A percentile compares a stretch with the other conserved stretches of the same genome.
Conservation (phyloP, 2,329 filamentous ascomycete genomes). For the Stachybotrys elegans region DNA sequence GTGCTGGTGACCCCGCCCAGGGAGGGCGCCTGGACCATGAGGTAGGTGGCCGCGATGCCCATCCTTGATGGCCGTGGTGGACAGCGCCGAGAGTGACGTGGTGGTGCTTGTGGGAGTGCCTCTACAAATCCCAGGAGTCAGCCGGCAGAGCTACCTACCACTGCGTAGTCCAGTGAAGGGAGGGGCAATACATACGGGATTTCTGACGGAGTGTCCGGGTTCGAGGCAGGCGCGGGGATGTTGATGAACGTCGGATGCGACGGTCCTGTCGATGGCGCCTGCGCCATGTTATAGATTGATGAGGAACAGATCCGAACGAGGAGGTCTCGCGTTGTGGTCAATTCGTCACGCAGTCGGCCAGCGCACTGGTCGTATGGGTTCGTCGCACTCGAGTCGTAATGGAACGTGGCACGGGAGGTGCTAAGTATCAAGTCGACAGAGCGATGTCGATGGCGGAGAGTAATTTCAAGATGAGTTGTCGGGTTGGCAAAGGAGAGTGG, state of each 20-base stretch:
- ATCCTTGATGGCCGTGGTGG: constrained; percentile 93
- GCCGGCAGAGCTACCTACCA: constrained; percentile 1
- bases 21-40: constrained; percentile 36
- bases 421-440: too few species aligned
- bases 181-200: constrained; percentile 64
- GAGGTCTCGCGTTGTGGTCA: too few species aligned
- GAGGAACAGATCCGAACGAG: constrained; percentile 4
- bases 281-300: constrained; percentile 26
- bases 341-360: not conserved
- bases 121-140: constrained; percentile 37
- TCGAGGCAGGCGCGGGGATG: constrained; percentile 75
- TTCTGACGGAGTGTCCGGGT: constrained; percentile 82
- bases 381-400: too few species aligned
- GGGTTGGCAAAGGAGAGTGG: too few species aligned
- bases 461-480: too few species aligned
- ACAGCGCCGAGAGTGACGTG: constrained; percentile 85
- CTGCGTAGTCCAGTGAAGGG: constrained; percentile 2
- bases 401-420: too few species aligned
- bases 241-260: constrained; percentile 69
- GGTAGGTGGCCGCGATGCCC: constrained; percentile 80
- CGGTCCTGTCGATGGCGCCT: constrained; percentile 15
- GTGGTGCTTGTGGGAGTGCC: constrained; percentile 91
- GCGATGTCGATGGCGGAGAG: too few species aligned
- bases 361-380: not conserved
- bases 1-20: constrained; percentile 54